Conservation (phyloP, 1,284 basidiomycete genomes). For the Puccinia horiana region DNA sequence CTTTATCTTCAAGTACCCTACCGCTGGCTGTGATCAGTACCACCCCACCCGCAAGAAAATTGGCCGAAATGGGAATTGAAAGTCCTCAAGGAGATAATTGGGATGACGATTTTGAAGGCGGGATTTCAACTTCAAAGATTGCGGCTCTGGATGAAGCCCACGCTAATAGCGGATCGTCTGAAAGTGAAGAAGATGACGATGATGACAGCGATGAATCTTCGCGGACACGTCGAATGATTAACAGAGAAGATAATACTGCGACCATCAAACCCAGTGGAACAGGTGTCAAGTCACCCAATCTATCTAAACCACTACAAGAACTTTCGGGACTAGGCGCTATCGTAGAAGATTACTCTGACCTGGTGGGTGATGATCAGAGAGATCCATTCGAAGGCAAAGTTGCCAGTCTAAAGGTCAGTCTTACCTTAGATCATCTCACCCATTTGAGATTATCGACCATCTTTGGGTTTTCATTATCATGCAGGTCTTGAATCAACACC, state of each 20-base stretch:
- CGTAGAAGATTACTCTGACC: conserved; percentile 85
- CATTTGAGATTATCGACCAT: background rate
- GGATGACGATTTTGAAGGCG: conserved; percentile 96
- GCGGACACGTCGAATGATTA: conserved; percentile 12
- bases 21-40: conserved; percentile 52
- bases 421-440: background rate
- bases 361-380: conserved; percentile 68
- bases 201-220: conserved; percentile 45
- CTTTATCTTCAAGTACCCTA: conserved; percentile 51
- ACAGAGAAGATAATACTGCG: conserved; percentile 52
- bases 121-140: conserved; percentile 79
- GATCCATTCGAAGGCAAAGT: conserved; percentile 71
- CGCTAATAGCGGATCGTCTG: conserved; percentile 26
- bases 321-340: conserved; percentile 56
- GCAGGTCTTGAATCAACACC: conserved; percentile 45
- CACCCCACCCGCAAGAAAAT: conserved; percentile 53
- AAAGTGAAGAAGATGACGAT: conserved; percentile 61
- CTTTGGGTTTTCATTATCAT: background rate
- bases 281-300: background rate
- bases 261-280: conserved; percentile 52
- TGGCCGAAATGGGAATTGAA: conserved; percentile 63
- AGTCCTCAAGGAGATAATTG: conserved; percentile 75
- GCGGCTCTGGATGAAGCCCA: conserved; percentile 59
- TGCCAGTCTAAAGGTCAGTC: conserved; percentile 71
- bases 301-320: background rate